These are phyloP conservation scores for Oleoguttula mirabilis DNA, from an alignment of 495 filamentous ascomycete species.

Conservation along the genomic window DNA sequence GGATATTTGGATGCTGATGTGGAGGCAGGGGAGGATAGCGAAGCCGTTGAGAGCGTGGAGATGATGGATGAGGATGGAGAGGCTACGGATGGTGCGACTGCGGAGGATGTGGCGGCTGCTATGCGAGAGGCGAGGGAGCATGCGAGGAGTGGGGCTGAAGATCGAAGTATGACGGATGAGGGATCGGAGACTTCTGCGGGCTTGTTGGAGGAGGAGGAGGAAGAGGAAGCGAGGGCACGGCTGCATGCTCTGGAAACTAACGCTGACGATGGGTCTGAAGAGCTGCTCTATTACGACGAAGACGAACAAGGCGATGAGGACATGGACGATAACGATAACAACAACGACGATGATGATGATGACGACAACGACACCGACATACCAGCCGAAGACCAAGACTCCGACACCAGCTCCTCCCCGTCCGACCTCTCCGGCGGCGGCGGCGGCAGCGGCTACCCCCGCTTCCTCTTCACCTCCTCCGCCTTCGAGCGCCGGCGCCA, in stretches of 20 bases:
- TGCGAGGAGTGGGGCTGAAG: background rate
- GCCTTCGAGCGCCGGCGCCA: constrained; percentile 30
- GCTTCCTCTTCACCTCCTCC: constrained; percentile 30
- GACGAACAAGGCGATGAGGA: constrained; percentile 28
- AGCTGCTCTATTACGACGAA: constrained; percentile 15
- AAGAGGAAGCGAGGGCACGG: background rate
- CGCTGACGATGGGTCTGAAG: background rate
- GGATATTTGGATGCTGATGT: constrained; percentile 13
- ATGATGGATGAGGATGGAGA: constrained; percentile 9
- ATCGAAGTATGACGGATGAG: background rate
- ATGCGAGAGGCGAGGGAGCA: background rate
- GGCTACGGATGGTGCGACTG: constrained; percentile 3
- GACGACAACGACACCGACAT: constrained; percentile 28
- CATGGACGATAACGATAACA: constrained; percentile 27
- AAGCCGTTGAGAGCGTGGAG: constrained; percentile 10
- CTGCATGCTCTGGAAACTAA: too few species aligned
- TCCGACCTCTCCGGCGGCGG: too few species aligned
- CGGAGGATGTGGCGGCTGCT: constrained; percentile 9
- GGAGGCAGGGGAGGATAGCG: constrained; percentile 17
- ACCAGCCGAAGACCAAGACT: too few species aligned
- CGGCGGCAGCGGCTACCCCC: constrained; percentile 22
- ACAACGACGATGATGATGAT: constrained; percentile 29
- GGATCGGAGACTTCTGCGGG: background rate
- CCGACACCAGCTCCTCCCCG: too few species aligned
- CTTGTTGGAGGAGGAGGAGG: background rate